Evolutionary conservation across 208 protist species (phyloP).

Genomic region (Crithidia bombi): DNA sequence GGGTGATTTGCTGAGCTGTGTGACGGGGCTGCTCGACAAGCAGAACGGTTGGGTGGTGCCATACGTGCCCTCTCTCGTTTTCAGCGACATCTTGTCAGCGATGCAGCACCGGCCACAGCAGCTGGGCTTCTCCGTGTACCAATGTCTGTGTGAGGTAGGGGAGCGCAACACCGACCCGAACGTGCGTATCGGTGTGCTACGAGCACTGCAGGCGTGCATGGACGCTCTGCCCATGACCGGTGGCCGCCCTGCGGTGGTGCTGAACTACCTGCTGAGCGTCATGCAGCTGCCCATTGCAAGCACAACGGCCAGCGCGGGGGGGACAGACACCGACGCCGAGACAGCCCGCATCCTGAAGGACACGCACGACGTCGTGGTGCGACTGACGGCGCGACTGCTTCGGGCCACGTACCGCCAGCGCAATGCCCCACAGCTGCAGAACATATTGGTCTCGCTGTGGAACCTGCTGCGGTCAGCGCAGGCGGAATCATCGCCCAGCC

Average conservation of each 20-base stretch:
- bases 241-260: slow-evolving; percentile 49
- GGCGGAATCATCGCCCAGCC: slow-evolving; percentile 15
- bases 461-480: slow-evolving; percentile 22
- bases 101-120: slow-evolving; percentile 71
- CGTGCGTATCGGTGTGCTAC: slow-evolving; percentile 55
- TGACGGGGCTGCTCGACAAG: slow-evolving; percentile 54
- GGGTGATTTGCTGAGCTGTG: slow-evolving; percentile 44
- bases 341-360: slow-evolving; percentile 22
- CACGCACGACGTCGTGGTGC: slow-evolving; percentile 39
- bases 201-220: slow-evolving; percentile 55
- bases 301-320: slow-evolving; percentile 1
- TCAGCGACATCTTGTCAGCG: slow-evolving; percentile 48
- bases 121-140: slow-evolving; percentile 66
- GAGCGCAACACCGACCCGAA: slow-evolving; percentile 28
- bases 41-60: slow-evolving; percentile 56
- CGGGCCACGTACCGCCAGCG: slow-evolving; percentile 49
- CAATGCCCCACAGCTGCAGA: slow-evolving; percentile 72
- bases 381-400: slow-evolving; percentile 44
- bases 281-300: slow-evolving; percentile 26
- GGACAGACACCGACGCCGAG: slow-evolving; percentile 7
- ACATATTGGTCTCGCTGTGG: slow-evolving; percentile 41
- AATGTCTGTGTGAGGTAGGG: slow-evolving; percentile 50
- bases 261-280: slow-evolving; percentile 35
- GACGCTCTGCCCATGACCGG: slow-evolving; percentile 61
- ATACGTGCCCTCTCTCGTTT: slow-evolving; percentile 53